These are phyloP conservation scores for Coleophoma cylindrospora DNA, from an alignment of 2,329 filamentous ascomycete genomes.

Conservation along the genomic window DNA sequence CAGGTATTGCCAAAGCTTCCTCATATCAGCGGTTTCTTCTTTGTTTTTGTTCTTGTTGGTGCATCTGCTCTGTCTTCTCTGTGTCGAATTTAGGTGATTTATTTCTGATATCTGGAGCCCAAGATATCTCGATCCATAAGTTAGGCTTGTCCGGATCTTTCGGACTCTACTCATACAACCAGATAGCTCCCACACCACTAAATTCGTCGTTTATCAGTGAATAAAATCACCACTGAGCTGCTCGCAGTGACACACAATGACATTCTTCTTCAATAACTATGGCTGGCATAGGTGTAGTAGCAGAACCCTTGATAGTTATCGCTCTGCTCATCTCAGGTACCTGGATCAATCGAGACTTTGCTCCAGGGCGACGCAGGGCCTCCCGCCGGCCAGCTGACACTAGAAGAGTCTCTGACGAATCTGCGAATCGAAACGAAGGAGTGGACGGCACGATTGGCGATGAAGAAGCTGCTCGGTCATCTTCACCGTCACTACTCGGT, in stretches of 20 bases:
- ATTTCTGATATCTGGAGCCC: no score
- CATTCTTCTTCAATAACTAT: conserved; percentile 3
- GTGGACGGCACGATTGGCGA: conserved; percentile 3
- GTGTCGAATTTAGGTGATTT: no score
- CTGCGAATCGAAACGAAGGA: background rate
- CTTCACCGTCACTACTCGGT: conserved; percentile 32
- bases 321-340: conserved; percentile 55
- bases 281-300: conserved; percentile 45
- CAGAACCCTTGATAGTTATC: conserved; percentile 58
- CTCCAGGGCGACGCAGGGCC: conserved; percentile 17
- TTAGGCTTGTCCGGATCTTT: no score
- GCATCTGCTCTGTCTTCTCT: no score
- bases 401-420: conserved; percentile 5
- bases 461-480: conserved; percentile 13
- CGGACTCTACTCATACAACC: background rate
- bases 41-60: no score
- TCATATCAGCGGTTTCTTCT: no score
- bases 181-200: background rate
- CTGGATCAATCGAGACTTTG: conserved; percentile 51
- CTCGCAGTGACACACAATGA: background rate
- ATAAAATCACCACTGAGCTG: background rate
- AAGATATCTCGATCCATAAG: no score
- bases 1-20: no score
- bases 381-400: conserved; percentile 2
- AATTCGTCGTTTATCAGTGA: background rate